Evolutionary conservation across 139 green algal species (phyloP), one percentile per base, ranked within the genome.

Genomic region (Asterochloris sp.): DNA sequence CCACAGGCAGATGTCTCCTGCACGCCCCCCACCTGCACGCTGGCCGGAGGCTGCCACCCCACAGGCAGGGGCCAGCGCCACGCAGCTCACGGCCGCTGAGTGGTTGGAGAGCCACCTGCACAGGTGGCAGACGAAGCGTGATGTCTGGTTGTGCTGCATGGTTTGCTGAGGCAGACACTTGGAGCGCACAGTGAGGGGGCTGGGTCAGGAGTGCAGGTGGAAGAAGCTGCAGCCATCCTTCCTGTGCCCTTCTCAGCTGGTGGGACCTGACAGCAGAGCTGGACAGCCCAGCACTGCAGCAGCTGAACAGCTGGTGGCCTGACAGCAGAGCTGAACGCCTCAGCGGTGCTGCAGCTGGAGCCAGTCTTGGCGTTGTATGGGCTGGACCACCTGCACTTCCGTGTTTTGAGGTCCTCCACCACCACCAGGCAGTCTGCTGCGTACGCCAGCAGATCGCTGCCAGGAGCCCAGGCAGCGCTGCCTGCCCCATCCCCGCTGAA

Each of bases 351-450:
- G 66, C 23, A 73, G 21, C 19, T 73, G 66, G 8, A 6, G 4
- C 23, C 66, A 76, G 71, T 21, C 71, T n/a, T 16, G 15, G 23
- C 10, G 23, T 38, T 76, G 71, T 62, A 26, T 76, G 71, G 17
- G 28, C 15, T 62, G 73, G 8, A 15, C 16, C 27, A 82, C 78
- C 78, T 82, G 19, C 73, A 62, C 62, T 82, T 29, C 21, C 76
- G 61, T 64, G 47, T 83, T 12, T 29, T 38, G 28, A 83, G 79
- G 29, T 83, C 23, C 16, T 83, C 68, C 79, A 83, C 64, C 17
- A 91, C 47, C 27, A 89, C 71, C 11, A 26, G 29, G 17, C 76
- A 78, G 27, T 88, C 87, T 28, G 38, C 23, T 54, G 78, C 78
- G 29, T 85, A 79, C 23, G 78, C 82, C 17, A 88, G 27, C 15